Evolutionary conservation across 108 stramenopile genomes (phyloP).

Genomic region (Conticribra weissflogii): DNA sequence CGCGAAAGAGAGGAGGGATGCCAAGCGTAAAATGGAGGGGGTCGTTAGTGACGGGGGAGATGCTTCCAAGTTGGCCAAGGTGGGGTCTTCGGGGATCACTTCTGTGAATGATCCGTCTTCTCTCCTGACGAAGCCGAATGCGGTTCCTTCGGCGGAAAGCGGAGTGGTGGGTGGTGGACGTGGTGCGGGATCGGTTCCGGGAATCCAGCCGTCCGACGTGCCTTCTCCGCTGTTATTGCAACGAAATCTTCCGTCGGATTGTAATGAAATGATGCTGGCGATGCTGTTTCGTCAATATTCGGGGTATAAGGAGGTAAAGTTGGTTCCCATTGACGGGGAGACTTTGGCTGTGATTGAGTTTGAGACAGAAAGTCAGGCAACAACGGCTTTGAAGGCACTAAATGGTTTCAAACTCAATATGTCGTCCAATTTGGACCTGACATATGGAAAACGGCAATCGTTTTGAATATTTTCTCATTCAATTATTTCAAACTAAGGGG

Average conservation of each 20-base stretch:
- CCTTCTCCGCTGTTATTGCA: slow-evolving; percentile 83
- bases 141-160: not conserved
- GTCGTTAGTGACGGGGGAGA: slow-evolving; percentile 5
- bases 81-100: slow-evolving; percentile 10
- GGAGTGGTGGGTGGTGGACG: not conserved
- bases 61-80: slow-evolving; percentile 27
- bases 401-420: slow-evolving; percentile 92
- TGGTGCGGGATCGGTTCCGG: slow-evolving; percentile 4
- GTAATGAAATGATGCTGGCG: slow-evolving; percentile 91
- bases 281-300: slow-evolving; percentile 94
- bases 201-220: slow-evolving; percentile 28
- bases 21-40: slow-evolving; percentile 32
- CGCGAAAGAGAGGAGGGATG: slow-evolving; percentile 48
- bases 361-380: slow-evolving; percentile 86
- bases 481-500: too few relatives aligned
- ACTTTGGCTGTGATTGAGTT: slow-evolving; percentile 94
- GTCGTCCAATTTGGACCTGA: slow-evolving; percentile 76
- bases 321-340: slow-evolving; percentile 40
- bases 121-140: not conserved
- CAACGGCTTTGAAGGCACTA: slow-evolving; percentile 82
- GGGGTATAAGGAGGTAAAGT: slow-evolving; percentile 88
- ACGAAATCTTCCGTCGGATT: slow-evolving; percentile 70
- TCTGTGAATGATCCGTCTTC: slow-evolving; percentile 13
- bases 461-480: too few relatives aligned
- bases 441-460: slow-evolving; percentile 73